Percentiles rank a stretch among this genome's conserved stretches.
phyloP scores from a whole-genome alignment of 306 rosid species.

The Ochetophila trinervis region DNA sequence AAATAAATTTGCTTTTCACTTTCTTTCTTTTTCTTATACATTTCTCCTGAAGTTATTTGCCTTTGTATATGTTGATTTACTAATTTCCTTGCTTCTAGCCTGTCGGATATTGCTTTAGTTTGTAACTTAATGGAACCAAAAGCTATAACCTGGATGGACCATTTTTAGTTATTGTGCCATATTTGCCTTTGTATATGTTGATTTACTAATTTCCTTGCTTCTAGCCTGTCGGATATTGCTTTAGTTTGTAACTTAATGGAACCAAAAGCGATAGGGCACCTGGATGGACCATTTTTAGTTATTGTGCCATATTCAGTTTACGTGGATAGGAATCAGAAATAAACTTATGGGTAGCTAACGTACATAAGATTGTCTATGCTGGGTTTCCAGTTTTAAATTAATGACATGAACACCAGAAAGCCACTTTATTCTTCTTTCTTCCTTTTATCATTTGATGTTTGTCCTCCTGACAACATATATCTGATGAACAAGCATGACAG shows the following conservation, averaged over 20 bases:
- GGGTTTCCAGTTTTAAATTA: conserved; percentile 94
- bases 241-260: conserved; percentile 98
- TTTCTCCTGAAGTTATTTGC: neutral
- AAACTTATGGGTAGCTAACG: conserved; percentile 84
- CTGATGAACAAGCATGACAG: conserved; percentile 95
- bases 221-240: too few species aligned
- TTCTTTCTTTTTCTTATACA: neutral
- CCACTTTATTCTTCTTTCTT: neutral
- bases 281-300: conserved; percentile 77
- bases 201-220: too few species aligned
- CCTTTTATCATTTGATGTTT: conserved; percentile 18
- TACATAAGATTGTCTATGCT: conserved; percentile 76
- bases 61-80: conserved; percentile 18
- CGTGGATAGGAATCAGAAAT: conserved; percentile 95
- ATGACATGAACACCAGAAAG: conserved; percentile 21
- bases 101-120: too few species aligned
- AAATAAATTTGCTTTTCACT: too few species aligned
- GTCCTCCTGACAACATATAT: too few species aligned
- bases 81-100: too few species aligned
- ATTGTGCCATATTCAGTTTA: too few species aligned
- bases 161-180: too few species aligned
- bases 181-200: too few species aligned
- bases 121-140: too few species aligned
- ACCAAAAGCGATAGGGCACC: conserved; percentile 78
- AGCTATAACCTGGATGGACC: too few species aligned